These are phyloP conservation scores for Talaromyces sp. DNA, from an alignment of 2,329 filamentous ascomycete species.

Conservation along the genomic window DNA sequence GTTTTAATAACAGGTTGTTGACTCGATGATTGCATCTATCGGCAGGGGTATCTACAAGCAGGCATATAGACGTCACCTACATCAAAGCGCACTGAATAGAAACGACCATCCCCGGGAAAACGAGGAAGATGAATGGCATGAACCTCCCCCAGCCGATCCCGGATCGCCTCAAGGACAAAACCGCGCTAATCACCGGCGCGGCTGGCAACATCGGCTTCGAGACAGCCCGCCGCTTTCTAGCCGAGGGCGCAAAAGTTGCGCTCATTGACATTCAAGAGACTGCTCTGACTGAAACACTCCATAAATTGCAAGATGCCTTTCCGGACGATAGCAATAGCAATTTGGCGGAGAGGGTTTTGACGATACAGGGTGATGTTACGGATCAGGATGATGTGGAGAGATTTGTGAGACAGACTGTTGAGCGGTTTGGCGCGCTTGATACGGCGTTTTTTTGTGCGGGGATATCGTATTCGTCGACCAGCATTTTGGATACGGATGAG, in stretches of 20 bases:
- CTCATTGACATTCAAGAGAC: conserved; percentile 35
- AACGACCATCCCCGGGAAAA: not conserved
- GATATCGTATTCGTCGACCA: conserved; percentile 26
- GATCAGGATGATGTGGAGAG: conserved; percentile 30
- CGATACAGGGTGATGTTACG: conserved; percentile 37
- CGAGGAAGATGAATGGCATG: not conserved
- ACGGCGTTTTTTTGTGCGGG: conserved; percentile 13
- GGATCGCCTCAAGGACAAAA: conserved; percentile 15
- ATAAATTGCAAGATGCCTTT: conserved; percentile 19
- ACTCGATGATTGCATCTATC: not conserved
- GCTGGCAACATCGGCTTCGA: conserved; percentile 31
- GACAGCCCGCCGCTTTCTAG: conserved; percentile 35
- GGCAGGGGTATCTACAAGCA: not conserved
- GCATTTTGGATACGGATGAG: conserved; percentile 37
- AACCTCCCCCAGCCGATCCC: conserved; percentile 18
- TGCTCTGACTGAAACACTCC: conserved; percentile 25
- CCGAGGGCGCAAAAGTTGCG: conserved; percentile 39
- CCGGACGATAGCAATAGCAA: not conserved
- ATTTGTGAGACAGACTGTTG: not conserved
- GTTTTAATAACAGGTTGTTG: not conserved
- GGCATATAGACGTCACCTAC: not conserved
- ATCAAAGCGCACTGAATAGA: not conserved
- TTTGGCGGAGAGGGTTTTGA: conserved; percentile 28
- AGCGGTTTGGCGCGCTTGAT: conserved; percentile 5
- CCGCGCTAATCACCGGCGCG: conserved; percentile 20